These are phyloP conservation scores for Cenchrus americanus DNA, from an alignment of 176 grass and related monocot genomes.

Conservation along the genomic window DNA sequence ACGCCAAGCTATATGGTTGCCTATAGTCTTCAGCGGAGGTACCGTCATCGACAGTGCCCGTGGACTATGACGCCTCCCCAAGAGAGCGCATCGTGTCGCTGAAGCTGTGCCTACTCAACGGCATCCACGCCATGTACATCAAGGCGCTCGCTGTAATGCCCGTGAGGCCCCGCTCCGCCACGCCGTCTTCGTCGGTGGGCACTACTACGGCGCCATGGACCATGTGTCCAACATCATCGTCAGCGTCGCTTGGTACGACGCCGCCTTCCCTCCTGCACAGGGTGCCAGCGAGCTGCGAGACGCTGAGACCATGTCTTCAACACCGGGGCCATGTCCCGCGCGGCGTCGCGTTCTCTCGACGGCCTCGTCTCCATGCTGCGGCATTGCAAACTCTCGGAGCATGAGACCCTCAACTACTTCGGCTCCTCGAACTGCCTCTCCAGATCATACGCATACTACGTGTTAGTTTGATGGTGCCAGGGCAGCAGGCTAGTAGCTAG, in stretches of 20 bases:
- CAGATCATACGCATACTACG: too few relatives aligned
- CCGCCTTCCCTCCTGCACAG: neutral
- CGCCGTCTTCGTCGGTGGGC: neutral
- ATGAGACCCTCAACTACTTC: neutral
- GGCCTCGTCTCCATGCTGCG: neutral
- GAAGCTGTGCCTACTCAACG: neutral
- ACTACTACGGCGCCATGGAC: neutral
- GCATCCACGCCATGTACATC: too few relatives aligned
- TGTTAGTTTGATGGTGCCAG: too few relatives aligned
- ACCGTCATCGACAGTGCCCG: neutral
- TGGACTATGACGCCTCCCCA: neutral
- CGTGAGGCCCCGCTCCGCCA: neutral
- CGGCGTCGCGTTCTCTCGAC: neutral
- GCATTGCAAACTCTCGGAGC: too few relatives aligned
- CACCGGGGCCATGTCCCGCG: neutral
- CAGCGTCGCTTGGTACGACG: neutral
- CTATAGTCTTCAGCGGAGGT: too few relatives aligned
- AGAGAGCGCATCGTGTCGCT: neutral
- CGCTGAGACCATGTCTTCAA: too few relatives aligned
- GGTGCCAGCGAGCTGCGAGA: too few relatives aligned
- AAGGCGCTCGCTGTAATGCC: too few relatives aligned
- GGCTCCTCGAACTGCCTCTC: too few relatives aligned
- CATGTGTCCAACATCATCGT: constrained; percentile 2
- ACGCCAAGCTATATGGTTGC: too few relatives aligned
- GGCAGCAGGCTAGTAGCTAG: too few relatives aligned